These are phyloP conservation scores for Neurospora sp. DNA, from an alignment of 495 filamentous ascomycete species.

Conservation along the genomic window DNA sequence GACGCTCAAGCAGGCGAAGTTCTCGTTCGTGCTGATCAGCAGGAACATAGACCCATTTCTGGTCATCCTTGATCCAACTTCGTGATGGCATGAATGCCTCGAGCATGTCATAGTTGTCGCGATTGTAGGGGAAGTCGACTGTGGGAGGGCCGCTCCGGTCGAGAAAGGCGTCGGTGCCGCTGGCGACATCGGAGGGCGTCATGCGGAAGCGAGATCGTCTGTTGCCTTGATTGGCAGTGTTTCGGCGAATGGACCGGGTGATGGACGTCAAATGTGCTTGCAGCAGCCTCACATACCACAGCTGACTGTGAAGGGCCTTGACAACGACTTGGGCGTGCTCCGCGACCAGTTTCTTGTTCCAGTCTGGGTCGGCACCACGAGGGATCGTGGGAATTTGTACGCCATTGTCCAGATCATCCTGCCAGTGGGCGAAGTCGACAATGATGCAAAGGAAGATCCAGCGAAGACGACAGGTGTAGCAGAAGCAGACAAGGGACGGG, in stretches of 20 bases:
- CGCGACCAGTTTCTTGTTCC: constrained; percentile 35
- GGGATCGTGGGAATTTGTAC: constrained; percentile 41
- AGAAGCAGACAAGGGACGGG: constrained; percentile 34
- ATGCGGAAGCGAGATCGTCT: constrained; percentile 36
- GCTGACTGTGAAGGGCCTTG: constrained; percentile 28
- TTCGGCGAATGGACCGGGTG: constrained; percentile 37
- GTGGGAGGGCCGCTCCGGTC: constrained; percentile 33
- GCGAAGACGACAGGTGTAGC: constrained; percentile 38
- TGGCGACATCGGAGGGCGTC: constrained; percentile 30
- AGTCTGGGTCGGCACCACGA: constrained; percentile 29
- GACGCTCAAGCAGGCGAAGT: constrained; percentile 5
- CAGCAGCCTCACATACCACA: constrained; percentile 41
- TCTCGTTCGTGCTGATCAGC: constrained; percentile 35
- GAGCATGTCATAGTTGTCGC: constrained; percentile 46
- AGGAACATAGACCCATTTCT: constrained; percentile 34
- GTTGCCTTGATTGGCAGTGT: constrained; percentile 35
- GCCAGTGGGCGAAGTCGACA: constrained; percentile 47
- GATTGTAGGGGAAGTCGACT: constrained; percentile 38
- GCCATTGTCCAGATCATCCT: constrained; percentile 35
- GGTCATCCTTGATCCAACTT: constrained; percentile 27
- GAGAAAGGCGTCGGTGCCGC: constrained; percentile 38
- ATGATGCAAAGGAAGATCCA: constrained; percentile 43
- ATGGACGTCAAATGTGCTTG: constrained; percentile 42
- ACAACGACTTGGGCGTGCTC: constrained; percentile 29
- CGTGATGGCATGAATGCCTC: constrained; percentile 39